phyloP scores from a whole-genome alignment of 1,139 yeast species.

The Casaregolazyma suthepensis region DNA sequence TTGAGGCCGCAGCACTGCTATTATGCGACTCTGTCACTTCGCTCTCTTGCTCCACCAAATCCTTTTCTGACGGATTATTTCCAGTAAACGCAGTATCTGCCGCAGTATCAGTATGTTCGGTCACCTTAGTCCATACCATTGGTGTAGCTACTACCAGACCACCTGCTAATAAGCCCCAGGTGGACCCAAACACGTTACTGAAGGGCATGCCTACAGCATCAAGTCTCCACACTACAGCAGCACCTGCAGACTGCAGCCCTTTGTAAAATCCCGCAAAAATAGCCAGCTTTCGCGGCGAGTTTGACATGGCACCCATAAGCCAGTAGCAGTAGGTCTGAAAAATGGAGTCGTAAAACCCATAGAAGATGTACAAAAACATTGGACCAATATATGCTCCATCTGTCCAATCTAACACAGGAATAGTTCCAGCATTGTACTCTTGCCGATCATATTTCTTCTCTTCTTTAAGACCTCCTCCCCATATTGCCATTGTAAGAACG shows the following conservation, averaged over 20 bases:
- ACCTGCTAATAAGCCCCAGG: conserved; percentile 49
- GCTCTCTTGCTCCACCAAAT: conserved; percentile 8
- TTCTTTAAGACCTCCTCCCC: conserved; percentile 57
- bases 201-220: conserved; percentile 42
- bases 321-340: conserved; percentile 43
- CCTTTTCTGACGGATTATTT: conserved; percentile 8
- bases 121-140: conserved; percentile 33
- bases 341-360: conserved; percentile 53
- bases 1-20: neutral
- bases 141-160: conserved; percentile 40
- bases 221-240: conserved; percentile 53
- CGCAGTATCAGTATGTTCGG: conserved; percentile 12
- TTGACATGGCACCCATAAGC: conserved; percentile 12
- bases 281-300: conserved; percentile 9
- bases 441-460: conserved; percentile 38
- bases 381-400: conserved; percentile 49
- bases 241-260: conserved; percentile 55
- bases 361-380: conserved; percentile 53
- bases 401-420: conserved; percentile 10
- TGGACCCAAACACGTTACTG: conserved; percentile 42
- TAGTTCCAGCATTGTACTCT: conserved; percentile 3
- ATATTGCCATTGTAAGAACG: conserved; percentile 41
- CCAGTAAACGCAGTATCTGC: conserved; percentile 19
- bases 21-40: neutral
- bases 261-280: conserved; percentile 43